Base-by-base conservation (phyloP, 331 rosid genomes). In the Acacia concinna region DNA sequence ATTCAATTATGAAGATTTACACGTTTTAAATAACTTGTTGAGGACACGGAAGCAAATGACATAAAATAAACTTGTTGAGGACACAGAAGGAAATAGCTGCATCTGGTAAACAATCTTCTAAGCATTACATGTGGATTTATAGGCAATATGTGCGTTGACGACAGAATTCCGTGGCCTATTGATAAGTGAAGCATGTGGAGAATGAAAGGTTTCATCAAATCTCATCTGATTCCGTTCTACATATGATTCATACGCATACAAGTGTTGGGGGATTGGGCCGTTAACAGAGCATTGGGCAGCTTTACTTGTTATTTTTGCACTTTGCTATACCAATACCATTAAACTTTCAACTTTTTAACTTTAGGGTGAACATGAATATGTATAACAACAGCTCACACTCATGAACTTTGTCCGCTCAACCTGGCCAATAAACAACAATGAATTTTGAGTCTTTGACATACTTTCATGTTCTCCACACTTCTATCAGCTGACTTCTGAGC, bases 401-500 rank as follows among this genome's bases (percentile, higher is more conserved):
- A 4, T 57, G 32, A 57, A 32, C 25, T 52, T 52, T 25, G 8
- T 23, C 18, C 65, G 25, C 65, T 12, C 32, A 79, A 57, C 30
- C 23, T 13, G 78, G 17, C 8, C 17, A 20, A 75, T 17, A 82
- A 77, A n/a, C 60, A 78, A 82, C 72, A 71, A 75, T 37, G 30
- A 81, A 37, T 37, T 79, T 41, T 4, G 47, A 40, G 34, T 25
- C 34, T 7, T 46, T 3, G 51, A 83, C 93, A 75, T 88, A 90
- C 99, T 82, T 89, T 89, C 99, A 96, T 96, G 85, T 96, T 93
- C 88, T 96, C 98, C 34, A 93, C 89, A 84, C 77, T 86, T 83
- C 40, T 89, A 76, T 91, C 97, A 34, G 82, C 84, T 28, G 94
- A 87, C 86, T 91, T 93, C 87, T 96, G 99, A 77, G 94, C 93